Evolutionary conservation across 148 eudicot species (phyloP), one percentile per base, ranked within the genome.

Genomic region (Silene uniflora): DNA sequence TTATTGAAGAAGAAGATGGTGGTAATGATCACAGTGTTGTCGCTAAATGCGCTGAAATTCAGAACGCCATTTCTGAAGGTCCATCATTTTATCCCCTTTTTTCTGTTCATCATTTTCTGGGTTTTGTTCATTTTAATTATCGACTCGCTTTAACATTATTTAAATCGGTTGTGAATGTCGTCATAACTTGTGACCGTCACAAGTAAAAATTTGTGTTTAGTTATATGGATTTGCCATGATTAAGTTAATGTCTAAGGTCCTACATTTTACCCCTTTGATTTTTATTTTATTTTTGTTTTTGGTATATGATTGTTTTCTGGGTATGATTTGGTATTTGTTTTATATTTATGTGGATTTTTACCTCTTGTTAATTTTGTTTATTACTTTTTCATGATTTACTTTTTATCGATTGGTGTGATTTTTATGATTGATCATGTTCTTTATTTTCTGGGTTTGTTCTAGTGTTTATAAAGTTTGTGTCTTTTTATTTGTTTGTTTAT

Each of bases 1-100:
- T 93, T 77, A 88, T 93, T 78, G 98, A 91, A 79, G 98, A 91
- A 74, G 98, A 93, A 81, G 98, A 91, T 61, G 98, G 97, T 16
- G 5, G 82, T 24, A 85, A 76, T 32, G 97, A 90, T 71, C 88
- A 86, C 2, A 62, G 24, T 27, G 90, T 90, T 18, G 94, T 93
- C 39, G 64, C 75, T 19, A 93, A 88, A 73, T 93, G 98, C 56
- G 92, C 98, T 7, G 98, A 93, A 73, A 93, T 93, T 77, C 98
- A 93, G 62, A 78, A 13, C 52, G 98, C 98, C 5, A 93, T 93
- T 63, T 87, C 97, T 25, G 97, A 93, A 88, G 98, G 98, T 93
- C 54, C 60, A n/a, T 10, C n/a, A 7, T 13, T 72, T 64, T 23
- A 10, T 60, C 52, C 19, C 7, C 66, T 58, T 63, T 42, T 29